Percentiles rank a stretch among this genome's conserved stretches.
These are phyloP conservation scores for Penicillium coffeae DNA, from an alignment of 495 filamentous ascomycete species.

Conservation along the genomic window DNA sequence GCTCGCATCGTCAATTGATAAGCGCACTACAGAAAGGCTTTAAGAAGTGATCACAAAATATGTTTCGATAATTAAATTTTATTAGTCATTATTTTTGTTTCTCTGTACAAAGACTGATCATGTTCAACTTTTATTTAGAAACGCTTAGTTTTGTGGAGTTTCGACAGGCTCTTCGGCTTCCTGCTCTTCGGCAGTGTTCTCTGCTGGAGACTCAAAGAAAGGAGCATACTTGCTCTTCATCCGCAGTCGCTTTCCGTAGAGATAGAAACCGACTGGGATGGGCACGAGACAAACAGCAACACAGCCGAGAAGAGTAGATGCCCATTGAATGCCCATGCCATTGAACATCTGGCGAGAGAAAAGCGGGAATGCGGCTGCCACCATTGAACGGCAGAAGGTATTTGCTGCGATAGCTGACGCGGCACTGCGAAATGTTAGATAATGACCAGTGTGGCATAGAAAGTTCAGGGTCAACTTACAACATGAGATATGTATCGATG, in stretches of 20 bases:
- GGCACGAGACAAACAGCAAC: constrained; percentile 66
- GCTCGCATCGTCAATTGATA: too few species aligned
- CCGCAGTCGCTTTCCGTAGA: constrained; percentile 33
- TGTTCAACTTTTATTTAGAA: constrained; percentile 3
- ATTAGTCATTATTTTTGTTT: too few species aligned
- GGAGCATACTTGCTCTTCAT: constrained; percentile 43
- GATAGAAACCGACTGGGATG: constrained; percentile 53
- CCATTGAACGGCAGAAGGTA: constrained; percentile 75
- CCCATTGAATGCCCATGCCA: constrained; percentile 72
- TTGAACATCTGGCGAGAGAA: constrained; percentile 79
- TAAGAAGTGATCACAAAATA: too few species aligned
- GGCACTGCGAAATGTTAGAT: constrained; percentile 41
- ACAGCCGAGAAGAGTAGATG: constrained; percentile 70
- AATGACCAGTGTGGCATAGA: neutral
- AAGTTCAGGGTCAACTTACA: constrained; percentile 45
- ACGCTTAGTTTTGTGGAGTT: neutral
- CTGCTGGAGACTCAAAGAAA: constrained; percentile 46
- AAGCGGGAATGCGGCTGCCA: constrained; percentile 73
- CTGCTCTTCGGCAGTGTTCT: constrained; percentile 13
- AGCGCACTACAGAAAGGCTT: too few species aligned
- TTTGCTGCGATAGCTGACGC: constrained; percentile 87
- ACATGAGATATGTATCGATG: constrained; percentile 87
- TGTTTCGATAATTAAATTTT: too few species aligned
- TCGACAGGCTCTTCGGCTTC: constrained; percentile 11
- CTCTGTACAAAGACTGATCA: too few species aligned